Base-by-base conservation (phyloP, 495 filamentous ascomycete genomes). In the Astrothelium subdiscretum region DNA sequence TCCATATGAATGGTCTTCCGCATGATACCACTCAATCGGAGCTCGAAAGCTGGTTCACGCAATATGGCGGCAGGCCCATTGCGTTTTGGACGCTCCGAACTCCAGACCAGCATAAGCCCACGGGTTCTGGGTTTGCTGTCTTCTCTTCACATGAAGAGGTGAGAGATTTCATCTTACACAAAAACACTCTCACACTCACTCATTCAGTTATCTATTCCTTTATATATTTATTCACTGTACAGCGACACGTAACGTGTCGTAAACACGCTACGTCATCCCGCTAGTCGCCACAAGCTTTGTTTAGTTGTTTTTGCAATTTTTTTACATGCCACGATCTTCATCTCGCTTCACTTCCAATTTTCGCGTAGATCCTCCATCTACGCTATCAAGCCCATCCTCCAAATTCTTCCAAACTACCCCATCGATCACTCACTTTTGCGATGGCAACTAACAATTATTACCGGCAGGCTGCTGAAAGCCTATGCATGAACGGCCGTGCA, bases 121-220 rank as follows among this genome's bases (percentile, higher is more conserved):
- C 92, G 8, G 94, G 94, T 22, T 92, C 92, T 48, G 94, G 94
- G 27, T 98, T 98, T 74, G 94, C 92, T 24, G 91, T 97, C 32
- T 98, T 98, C 72, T 97, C 94, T 59, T 97, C 92, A 31, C 94
- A 98, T 69, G 94, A 98, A 83, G 94, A 98, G 89, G 92, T 96
- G 79, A 78, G 88, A 12, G 24, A 54, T 54, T 11, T 8, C 6
- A n/a, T 15, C 78, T 60, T 40, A 59, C 65, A 32, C 68, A 52
- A 65, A 5, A 29, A 27, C 20, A 29, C 59, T 51, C 38, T 26
- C 67, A 62, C 32, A 20, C 58, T 66, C 54, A 22, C 57, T 18
- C 11, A 26, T 61, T 38, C 13, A 15, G 54, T 59, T 32, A 64
- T 42, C 35, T 26, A 27, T 20, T 58, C 3, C 32, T 13, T 22